phyloP scores from a whole-genome alignment of 139 green algal genomes.

The Coelastrella sp. region DNA sequence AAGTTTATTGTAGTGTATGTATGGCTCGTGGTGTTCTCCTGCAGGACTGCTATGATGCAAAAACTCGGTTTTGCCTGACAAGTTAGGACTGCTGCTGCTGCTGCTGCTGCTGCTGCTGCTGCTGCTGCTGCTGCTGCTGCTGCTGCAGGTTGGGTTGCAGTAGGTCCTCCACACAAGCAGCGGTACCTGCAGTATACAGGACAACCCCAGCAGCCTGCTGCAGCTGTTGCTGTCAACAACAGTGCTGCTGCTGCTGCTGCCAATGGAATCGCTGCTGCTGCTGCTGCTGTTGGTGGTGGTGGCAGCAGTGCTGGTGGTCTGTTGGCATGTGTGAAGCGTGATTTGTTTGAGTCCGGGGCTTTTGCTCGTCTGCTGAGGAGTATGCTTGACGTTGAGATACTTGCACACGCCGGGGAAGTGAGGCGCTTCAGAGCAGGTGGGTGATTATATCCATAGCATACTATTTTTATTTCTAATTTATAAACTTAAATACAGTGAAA shows the following conservation, averaged over 20 bases:
- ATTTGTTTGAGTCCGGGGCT: conserved; percentile 69
- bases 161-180: conserved; percentile 88
- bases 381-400: conserved; percentile 69
- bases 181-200: conserved; percentile 75
- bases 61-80: too few species aligned
- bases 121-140: conserved; percentile 1
- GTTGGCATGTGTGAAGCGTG: conserved; percentile 42
- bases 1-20: too few species aligned
- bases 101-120: conserved; percentile 52
- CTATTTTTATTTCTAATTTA: background rate
- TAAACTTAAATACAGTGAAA: background rate
- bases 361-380: conserved; percentile 75
- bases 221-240: background rate
- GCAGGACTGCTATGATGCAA: too few species aligned
- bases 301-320: conserved; percentile 45
- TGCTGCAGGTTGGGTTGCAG: conserved; percentile 62
- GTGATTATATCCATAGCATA: background rate
- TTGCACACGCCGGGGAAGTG: conserved; percentile 64
- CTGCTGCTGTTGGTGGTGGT: background rate
- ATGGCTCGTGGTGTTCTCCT: too few species aligned
- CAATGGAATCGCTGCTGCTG: conserved; percentile 14
- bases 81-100: background rate
- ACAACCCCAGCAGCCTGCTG: background rate
- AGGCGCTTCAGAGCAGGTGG: conserved; percentile 81
- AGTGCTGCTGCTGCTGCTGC: conserved; percentile 10